These are phyloP conservation scores for Pseudogymnoascus sp. DNA, from an alignment of 2,329 filamentous ascomycete genomes.

Conservation along the genomic window DNA sequence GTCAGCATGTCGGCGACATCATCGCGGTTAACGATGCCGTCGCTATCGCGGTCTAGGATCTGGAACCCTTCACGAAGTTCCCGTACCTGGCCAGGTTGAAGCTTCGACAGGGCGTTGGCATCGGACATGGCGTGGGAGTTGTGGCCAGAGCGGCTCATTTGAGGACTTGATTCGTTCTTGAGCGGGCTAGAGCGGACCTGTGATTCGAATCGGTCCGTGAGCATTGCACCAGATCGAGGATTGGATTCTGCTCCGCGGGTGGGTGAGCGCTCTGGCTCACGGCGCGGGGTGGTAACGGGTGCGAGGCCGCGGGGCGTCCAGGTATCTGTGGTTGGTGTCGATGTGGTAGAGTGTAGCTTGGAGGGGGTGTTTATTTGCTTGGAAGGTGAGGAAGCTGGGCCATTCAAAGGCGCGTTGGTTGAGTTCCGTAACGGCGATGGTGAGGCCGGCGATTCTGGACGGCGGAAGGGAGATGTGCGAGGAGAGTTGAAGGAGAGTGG, in stretches of 20 bases:
- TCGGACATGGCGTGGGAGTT: slow-evolving; percentile 25
- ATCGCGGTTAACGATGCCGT: slow-evolving; percentile 72
- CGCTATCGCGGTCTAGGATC: slow-evolving; percentile 82
- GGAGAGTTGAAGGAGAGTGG: slow-evolving; percentile 66
- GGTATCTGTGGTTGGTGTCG: slow-evolving; percentile 18
- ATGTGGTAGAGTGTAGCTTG: slow-evolving; percentile 32
- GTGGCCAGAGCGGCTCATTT: slow-evolving; percentile 21
- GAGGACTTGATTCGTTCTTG: slow-evolving; percentile 27
- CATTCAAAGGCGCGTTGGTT: slow-evolving; percentile 50
- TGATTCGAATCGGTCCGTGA: slow-evolving; percentile 15
- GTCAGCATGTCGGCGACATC: slow-evolving; percentile 83
- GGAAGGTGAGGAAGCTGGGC: slow-evolving; percentile 37
- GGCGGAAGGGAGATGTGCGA: slow-evolving; percentile 58
- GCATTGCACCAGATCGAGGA: slow-evolving; percentile 25
- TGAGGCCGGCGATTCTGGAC: slow-evolving; percentile 56
- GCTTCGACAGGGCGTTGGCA: slow-evolving; percentile 56
- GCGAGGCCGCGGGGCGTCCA: slow-evolving; percentile 30
- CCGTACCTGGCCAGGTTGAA: slow-evolving; percentile 76
- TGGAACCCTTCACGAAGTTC: slow-evolving; percentile 89
- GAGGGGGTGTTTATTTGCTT: slow-evolving; percentile 33
- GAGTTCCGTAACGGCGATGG: slow-evolving; percentile 59
- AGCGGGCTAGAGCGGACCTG: slow-evolving; percentile 24
- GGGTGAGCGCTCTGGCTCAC: slow-evolving; percentile 29
- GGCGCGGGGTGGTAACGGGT: slow-evolving; percentile 20
- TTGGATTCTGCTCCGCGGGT: slow-evolving; percentile 24